Conservation (phyloP, 2,329 filamentous ascomycete genomes). For the Aspergillus fumigatus region DNA sequence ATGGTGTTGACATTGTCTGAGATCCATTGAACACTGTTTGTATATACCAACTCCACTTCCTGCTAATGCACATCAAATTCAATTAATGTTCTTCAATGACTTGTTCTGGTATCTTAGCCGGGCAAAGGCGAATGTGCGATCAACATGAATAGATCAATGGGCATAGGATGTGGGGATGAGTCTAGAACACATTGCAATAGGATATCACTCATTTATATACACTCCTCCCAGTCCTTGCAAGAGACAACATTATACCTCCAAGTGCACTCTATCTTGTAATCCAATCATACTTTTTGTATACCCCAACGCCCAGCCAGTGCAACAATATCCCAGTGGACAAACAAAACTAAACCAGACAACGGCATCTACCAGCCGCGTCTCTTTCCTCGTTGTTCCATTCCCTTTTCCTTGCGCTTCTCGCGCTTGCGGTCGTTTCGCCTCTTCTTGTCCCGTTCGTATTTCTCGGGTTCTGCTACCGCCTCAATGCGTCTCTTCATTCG, state of each 20-base stretch:
- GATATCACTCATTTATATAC: background rate
- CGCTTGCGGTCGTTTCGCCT: slow-evolving; percentile 82
- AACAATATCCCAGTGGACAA: slow-evolving; percentile 14
- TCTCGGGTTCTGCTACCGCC: slow-evolving; percentile 76
- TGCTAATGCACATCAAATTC: background rate
- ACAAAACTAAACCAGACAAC: slow-evolving; percentile 11
- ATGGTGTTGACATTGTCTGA: slow-evolving; percentile 3
- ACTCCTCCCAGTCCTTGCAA: slow-evolving; percentile 12
- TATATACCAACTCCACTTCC: slow-evolving; percentile 9
- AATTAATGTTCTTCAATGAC: background rate
- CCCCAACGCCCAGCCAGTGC: slow-evolving; percentile 11
- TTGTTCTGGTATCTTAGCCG: no score
- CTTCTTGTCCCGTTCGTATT: slow-evolving; percentile 70
- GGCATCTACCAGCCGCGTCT: slow-evolving; percentile 65
- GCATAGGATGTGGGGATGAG: background rate
- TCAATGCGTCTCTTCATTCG: slow-evolving; percentile 85
- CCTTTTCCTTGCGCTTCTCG: slow-evolving; percentile 74
- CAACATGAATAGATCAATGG: background rate
- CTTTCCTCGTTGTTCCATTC: slow-evolving; percentile 64
- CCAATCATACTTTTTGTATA: slow-evolving; percentile 12
- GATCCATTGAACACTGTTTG: slow-evolving; percentile 10
- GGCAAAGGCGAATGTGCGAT: no score
- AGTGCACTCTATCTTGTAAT: background rate
- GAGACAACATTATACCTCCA: background rate
- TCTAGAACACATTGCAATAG: background rate